Evolutionary conservation across 2,329 filamentous ascomycete species (phyloP).

Genomic region (Cladosporium oxysporum): DNA sequence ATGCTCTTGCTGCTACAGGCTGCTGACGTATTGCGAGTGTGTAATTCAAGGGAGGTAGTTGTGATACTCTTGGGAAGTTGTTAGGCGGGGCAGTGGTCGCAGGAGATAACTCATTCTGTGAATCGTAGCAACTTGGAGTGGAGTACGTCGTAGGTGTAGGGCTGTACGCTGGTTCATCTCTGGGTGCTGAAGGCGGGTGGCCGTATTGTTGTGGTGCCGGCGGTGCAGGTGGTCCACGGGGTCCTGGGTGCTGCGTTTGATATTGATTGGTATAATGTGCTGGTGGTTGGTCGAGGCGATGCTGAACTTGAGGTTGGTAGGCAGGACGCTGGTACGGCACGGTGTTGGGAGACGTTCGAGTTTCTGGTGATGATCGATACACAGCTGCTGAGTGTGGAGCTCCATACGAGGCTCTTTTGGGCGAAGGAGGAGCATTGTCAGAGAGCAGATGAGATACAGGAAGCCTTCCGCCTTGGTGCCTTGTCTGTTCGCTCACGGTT

Average conservation of each 20-base stretch:
- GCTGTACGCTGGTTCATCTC: constrained; percentile 16
- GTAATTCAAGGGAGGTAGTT: constrained; percentile 40
- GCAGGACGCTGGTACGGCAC: constrained; percentile 32
- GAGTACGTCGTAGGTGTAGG: constrained; percentile 28
- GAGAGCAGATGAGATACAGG: constrained; percentile 32
- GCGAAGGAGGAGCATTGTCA: constrained; percentile 23
- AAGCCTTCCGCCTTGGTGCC: constrained; percentile 21
- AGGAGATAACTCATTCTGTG: constrained; percentile 19
- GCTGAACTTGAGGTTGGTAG: constrained; percentile 19
- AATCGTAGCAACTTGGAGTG: constrained; percentile 23
- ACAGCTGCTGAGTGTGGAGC: constrained; percentile 27
- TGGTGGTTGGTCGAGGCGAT: constrained; percentile 25
- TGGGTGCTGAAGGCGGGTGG: background rate
- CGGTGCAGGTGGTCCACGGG: constrained; percentile 13
- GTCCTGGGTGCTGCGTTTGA: constrained; percentile 21
- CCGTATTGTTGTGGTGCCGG: constrained; percentile 19
- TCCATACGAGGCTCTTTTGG: constrained; percentile 37
- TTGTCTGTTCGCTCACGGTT: constrained; percentile 22
- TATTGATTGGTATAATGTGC: constrained; percentile 20
- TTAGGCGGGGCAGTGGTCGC: background rate
- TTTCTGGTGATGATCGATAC: constrained; percentile 16
- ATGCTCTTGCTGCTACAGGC: constrained; percentile 74
- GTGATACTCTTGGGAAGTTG: constrained; percentile 16
- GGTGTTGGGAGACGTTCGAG: constrained; percentile 9
- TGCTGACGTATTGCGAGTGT: constrained; percentile 71